Conservation (phyloP, 768 basidiomycete species). For the Termitomyces eurrhizus region DNA sequence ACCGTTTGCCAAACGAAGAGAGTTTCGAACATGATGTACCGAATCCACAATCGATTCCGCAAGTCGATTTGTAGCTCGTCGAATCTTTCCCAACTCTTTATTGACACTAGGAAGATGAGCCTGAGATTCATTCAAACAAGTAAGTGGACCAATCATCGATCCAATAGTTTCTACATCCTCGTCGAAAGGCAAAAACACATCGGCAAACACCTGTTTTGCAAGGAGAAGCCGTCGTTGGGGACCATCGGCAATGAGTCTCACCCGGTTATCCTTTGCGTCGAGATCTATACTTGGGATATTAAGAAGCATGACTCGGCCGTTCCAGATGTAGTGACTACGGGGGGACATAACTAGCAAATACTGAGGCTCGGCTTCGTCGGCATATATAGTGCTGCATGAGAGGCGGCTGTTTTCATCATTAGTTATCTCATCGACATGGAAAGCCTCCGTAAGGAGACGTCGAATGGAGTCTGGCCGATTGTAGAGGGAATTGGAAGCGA, state of each 20-base stretch:
- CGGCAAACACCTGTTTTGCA: slow-evolving; percentile 75
- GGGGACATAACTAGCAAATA: slow-evolving; percentile 90
- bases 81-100: slow-evolving; percentile 85
- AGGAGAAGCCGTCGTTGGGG: slow-evolving; percentile 68
- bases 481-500: slow-evolving; percentile 75
- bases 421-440: slow-evolving; percentile 65
- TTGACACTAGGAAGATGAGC: slow-evolving; percentile 91
- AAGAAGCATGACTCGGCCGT: slow-evolving; percentile 79
- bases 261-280: slow-evolving; percentile 80
- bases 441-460: slow-evolving; percentile 80
- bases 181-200: slow-evolving; percentile 57
- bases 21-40: slow-evolving; percentile 77
- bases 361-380: slow-evolving; percentile 56
- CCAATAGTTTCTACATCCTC: slow-evolving; percentile 58
- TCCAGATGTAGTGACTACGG: slow-evolving; percentile 85
- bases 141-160: slow-evolving; percentile 34
- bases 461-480: slow-evolving; percentile 75
- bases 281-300: slow-evolving; percentile 75
- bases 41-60: slow-evolving; percentile 94
- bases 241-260: slow-evolving; percentile 91
- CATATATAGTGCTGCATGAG: slow-evolving; percentile 33
- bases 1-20: slow-evolving; percentile 53
- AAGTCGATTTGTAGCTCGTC: slow-evolving; percentile 82
- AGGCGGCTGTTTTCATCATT: slow-evolving; percentile 50
- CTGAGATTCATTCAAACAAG: slow-evolving; percentile 71